A percentile compares a stretch with the other conserved stretches of the same genome.
phyloP scores from a whole-genome alignment of 208 protist species.

The Perkinsela sp. region DNA sequence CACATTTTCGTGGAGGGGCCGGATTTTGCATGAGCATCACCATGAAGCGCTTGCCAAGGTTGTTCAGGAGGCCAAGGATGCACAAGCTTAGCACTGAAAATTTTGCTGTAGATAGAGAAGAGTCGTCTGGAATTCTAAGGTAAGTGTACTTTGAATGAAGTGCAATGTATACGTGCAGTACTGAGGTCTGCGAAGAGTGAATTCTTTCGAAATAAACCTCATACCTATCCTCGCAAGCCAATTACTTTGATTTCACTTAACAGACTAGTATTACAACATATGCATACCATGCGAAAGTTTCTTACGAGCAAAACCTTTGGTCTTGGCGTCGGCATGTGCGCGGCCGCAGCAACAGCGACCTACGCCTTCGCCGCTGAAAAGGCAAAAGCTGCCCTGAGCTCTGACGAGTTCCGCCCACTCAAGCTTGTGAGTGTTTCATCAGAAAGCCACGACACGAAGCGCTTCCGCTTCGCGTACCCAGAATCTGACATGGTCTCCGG shows the following conservation, averaged over 20 bases:
- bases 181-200: too few species aligned
- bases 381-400: conserved; percentile 26
- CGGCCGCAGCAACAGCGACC: neutral
- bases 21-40: neutral
- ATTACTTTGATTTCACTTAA: too few species aligned
- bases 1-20: neutral
- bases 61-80: too few species aligned
- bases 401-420: conserved; percentile 35
- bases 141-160: too few species aligned
- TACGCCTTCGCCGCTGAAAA: neutral
- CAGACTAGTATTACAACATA: neutral
- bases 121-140: too few species aligned
- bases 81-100: too few species aligned
- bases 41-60: too few species aligned
- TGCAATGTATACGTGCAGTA: too few species aligned
- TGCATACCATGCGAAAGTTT: neutral
- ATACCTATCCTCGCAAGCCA: too few species aligned
- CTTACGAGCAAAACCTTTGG: neutral
- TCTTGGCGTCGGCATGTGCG: neutral
- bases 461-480: conserved; percentile 50
- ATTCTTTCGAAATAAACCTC: too few species aligned
- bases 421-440: conserved; percentile 37
- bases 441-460: conserved; percentile 50
- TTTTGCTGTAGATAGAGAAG: too few species aligned
- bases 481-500: conserved; percentile 42